A percentile compares a stretch with the other conserved stretches of the same genome.
These are phyloP conservation scores for Chlorokybus atmophyticus DNA, from an alignment of 139 green algal genomes.

Conservation along the genomic window DNA sequence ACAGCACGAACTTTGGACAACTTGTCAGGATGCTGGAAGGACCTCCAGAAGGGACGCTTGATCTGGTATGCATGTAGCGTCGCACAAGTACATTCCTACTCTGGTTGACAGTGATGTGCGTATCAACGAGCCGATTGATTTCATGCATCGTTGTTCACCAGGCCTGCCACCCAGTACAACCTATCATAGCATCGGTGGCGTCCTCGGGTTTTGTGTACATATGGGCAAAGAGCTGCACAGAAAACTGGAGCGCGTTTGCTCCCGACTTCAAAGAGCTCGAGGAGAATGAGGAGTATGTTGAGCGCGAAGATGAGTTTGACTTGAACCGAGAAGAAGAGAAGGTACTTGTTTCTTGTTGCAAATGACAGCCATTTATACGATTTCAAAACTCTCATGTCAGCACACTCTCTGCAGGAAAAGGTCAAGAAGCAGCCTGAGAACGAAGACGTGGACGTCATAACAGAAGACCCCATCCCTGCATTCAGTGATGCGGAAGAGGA, in stretches of 20 bases:
- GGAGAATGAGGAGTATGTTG: constrained; percentile 77
- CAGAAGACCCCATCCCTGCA: too few species aligned
- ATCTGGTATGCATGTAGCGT: too few species aligned
- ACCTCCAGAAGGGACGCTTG: constrained; percentile 27
- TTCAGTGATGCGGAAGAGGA: too few species aligned
- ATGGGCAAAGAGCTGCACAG: constrained; percentile 63
- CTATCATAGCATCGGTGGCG: constrained; percentile 43
- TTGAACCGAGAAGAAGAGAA: constrained; percentile 28
- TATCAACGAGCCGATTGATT: constrained; percentile 22
- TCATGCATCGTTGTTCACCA: constrained; percentile 40
- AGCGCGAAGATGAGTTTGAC: constrained; percentile 90
- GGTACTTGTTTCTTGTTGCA: too few species aligned
- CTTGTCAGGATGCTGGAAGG: constrained; percentile 62
- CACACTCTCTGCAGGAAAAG: too few species aligned
- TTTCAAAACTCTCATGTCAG: too few species aligned
- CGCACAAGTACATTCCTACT: background rate
- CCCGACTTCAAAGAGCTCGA: constrained; percentile 86
- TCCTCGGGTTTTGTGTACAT: constrained; percentile 50
- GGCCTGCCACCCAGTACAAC: constrained; percentile 59
- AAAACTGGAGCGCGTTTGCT: constrained; percentile 89
- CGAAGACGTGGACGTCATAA: too few species aligned
- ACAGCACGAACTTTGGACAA: constrained; percentile 35
- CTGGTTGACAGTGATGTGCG: constrained; percentile 12
- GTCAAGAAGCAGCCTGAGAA: too few species aligned
- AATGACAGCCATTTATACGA: too few species aligned